phyloP scores from a whole-genome alignment of 768 basidiomycete species.

The Mrakia frigida region DNA sequence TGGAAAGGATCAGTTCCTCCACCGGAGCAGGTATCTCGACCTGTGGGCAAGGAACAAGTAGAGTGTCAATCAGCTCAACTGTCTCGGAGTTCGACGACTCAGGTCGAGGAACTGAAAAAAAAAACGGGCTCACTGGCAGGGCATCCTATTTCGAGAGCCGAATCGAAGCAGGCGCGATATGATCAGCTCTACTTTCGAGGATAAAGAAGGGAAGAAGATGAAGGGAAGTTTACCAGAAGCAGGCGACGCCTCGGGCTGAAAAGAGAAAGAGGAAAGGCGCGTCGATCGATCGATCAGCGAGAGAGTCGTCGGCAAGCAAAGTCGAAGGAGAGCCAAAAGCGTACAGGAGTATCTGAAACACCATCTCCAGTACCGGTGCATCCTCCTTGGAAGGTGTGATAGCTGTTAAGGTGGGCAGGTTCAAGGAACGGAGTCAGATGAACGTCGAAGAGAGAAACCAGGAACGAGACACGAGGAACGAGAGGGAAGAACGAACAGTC shows the following conservation, averaged over 20 bases:
- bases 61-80: background rate
- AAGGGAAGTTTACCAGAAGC: background rate
- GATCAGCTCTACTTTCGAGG: background rate
- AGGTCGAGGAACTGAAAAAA: background rate
- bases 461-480: background rate
- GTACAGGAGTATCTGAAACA: conserved; percentile 35
- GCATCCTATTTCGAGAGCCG: background rate
- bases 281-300: background rate
- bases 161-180: background rate
- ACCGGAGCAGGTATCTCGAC: background rate
- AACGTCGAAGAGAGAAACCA: too few species aligned
- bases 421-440: too few species aligned
- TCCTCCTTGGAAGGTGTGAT: conserved; percentile 46
- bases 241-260: background rate
- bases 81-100: too few species aligned
- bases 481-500: background rate
- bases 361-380: conserved; percentile 37
- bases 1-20: background rate
- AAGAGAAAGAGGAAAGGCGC: background rate
- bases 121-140: background rate
- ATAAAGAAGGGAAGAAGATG: background rate
- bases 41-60: background rate
- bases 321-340: background rate
- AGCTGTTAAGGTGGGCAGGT: background rate
- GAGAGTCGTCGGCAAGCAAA: background rate